Conservation (phyloP, 495 filamentous ascomycete species). For the Neurospora tetraspora region DNA sequence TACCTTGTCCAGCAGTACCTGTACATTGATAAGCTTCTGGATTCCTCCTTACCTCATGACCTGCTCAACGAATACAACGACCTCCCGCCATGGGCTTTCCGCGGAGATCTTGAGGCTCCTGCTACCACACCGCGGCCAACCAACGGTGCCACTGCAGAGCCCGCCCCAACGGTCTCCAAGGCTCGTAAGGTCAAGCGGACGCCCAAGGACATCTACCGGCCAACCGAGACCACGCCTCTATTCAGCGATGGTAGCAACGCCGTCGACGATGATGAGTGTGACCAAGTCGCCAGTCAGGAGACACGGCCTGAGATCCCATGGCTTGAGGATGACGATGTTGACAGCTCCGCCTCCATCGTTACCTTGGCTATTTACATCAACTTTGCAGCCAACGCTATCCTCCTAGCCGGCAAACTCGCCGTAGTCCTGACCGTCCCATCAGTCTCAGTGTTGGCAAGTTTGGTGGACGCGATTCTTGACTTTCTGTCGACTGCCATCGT, state of each 20-base stretch:
- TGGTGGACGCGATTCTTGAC: slow-evolving; percentile 83
- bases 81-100: slow-evolving; percentile 31
- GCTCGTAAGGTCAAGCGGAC: slow-evolving; percentile 50
- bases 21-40: slow-evolving; percentile 84
- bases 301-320: slow-evolving; percentile 39
- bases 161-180: slow-evolving; percentile 8
- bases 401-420: slow-evolving; percentile 70
- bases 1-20: slow-evolving; percentile 75
- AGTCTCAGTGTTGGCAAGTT: slow-evolving; percentile 76
- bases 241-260: slow-evolving; percentile 29
- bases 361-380: slow-evolving; percentile 78
- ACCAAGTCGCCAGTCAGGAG: slow-evolving; percentile 11
- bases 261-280: slow-evolving; percentile 18
- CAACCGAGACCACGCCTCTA: slow-evolving; percentile 58
- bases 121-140: slow-evolving; percentile 33
- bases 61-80: slow-evolving; percentile 78
- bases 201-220: slow-evolving; percentile 71
- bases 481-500: slow-evolving; percentile 81
- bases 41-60: slow-evolving; percentile 77
- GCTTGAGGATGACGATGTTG: slow-evolving; percentile 48
- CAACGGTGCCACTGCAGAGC: slow-evolving; percentile 28
- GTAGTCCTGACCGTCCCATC: slow-evolving; percentile 72
- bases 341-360: slow-evolving; percentile 57
- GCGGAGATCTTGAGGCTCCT: slow-evolving; percentile 38
- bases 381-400: slow-evolving; percentile 67